phyloP scores from a whole-genome alignment of 2,329 filamentous ascomycete genomes.

The Pseudocercospora macadamiae region DNA sequence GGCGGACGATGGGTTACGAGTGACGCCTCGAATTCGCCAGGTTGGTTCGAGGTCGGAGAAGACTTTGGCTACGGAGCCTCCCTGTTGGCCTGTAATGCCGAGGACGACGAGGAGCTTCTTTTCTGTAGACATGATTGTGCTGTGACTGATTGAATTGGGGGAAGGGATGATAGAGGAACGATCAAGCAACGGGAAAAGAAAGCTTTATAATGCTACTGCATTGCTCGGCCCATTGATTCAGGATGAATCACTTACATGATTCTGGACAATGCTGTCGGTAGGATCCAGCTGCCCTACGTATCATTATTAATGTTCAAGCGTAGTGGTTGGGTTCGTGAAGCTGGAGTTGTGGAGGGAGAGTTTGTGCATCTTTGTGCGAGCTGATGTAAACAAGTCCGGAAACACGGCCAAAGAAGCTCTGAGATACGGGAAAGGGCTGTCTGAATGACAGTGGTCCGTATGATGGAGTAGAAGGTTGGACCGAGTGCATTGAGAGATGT shows the following conservation, averaged over 20 bases:
- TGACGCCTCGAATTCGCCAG: conserved; percentile 39
- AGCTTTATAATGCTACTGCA: too few relatives aligned
- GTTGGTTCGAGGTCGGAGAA: conserved; percentile 27
- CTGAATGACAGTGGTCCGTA: too few relatives aligned
- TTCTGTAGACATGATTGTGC: conserved; percentile 5
- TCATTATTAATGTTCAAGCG: background rate
- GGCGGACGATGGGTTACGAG: conserved; percentile 42
- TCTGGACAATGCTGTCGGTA: background rate
- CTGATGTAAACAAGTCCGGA: background rate
- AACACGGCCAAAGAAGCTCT: background rate
- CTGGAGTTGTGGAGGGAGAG: background rate
- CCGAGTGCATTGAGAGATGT: too few relatives aligned
- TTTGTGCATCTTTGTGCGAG: background rate
- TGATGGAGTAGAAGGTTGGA: too few relatives aligned
- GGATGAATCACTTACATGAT: too few relatives aligned
- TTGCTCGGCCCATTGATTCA: too few relatives aligned
- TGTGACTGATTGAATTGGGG: background rate
- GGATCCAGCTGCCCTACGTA: background rate
- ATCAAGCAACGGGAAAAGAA: too few relatives aligned
- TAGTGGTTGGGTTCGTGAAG: background rate
- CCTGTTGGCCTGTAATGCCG: conserved; percentile 39
- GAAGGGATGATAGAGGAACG: background rate
- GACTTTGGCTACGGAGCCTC: conserved; percentile 26
- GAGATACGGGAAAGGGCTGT: too few relatives aligned
- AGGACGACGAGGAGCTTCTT: conserved; percentile 41